Conservation (phyloP, 2,329 filamentous ascomycete genomes). For the Aspergillus eucalypticola region DNA sequence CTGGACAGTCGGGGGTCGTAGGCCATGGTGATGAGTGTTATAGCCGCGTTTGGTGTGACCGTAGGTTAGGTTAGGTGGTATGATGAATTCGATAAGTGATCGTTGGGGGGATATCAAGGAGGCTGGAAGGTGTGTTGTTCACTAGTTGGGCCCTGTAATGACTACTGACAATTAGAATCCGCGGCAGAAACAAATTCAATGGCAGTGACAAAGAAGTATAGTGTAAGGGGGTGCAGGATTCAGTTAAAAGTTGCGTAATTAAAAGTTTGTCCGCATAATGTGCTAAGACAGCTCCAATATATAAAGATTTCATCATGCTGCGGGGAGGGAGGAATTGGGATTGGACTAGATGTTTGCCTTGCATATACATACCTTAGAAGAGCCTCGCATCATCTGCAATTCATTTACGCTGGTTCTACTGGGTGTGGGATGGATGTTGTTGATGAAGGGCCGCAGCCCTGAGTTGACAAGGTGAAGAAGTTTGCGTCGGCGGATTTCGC, state of each 20-base stretch:
- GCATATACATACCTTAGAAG: constrained; percentile 33
- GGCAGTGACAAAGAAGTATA: constrained; percentile 4
- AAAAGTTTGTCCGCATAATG: constrained; percentile 61
- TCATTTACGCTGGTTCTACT: constrained; percentile 10
- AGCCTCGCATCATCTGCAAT: constrained; percentile 31
- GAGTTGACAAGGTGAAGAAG: constrained; percentile 23
- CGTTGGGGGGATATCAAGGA: constrained; percentile 31
- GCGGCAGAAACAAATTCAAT: background rate
- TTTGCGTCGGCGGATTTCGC: constrained; percentile 15
- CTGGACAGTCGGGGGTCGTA: constrained; percentile 53
- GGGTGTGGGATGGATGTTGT: background rate
- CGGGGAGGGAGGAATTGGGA: constrained; percentile 4
- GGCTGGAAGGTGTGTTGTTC: constrained; percentile 33
- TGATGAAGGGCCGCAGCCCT: constrained; percentile 35
- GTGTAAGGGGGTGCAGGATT: constrained; percentile 18
- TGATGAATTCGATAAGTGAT: constrained; percentile 12
- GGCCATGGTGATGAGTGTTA: constrained; percentile 41
- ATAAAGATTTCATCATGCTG: constrained; percentile 57
- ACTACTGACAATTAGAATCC: constrained; percentile 31
- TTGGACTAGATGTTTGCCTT: background rate
- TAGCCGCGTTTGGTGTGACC: constrained; percentile 10
- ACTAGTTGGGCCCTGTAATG: constrained; percentile 33
- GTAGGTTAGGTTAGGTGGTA: constrained; percentile 12
- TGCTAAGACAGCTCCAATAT: constrained; percentile 80
- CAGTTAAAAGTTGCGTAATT: constrained; percentile 53